Conservation (phyloP, 2,329 filamentous ascomycete genomes). For the Hypoxylon sp. region DNA sequence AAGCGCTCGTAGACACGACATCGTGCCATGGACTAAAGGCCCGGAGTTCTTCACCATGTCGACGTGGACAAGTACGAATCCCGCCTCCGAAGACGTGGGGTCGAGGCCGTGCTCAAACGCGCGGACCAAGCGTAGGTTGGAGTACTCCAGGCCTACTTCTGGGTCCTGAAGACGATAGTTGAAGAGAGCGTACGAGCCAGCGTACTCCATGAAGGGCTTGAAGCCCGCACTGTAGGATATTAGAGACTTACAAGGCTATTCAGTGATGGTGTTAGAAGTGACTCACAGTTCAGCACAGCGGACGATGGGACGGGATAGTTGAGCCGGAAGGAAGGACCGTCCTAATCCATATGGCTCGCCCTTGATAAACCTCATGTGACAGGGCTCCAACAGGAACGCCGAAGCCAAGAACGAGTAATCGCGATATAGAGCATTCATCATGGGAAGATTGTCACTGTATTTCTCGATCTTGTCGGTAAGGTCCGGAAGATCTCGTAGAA, state of each 20-base stretch:
- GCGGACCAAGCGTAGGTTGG: slow-evolving; percentile 82
- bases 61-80: slow-evolving; percentile 94
- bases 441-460: slow-evolving; percentile 75
- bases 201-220: slow-evolving; percentile 92
- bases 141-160: slow-evolving; percentile 64
- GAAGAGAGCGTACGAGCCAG: slow-evolving; percentile 72
- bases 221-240: slow-evolving; percentile 67
- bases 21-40: slow-evolving; percentile 75
- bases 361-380: slow-evolving; percentile 76
- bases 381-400: slow-evolving; percentile 90
- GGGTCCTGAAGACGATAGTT: slow-evolving; percentile 71
- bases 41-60: slow-evolving; percentile 93
- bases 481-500: slow-evolving; percentile 78
- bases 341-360: slow-evolving; percentile 82
- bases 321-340: slow-evolving; percentile 74
- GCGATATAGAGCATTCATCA: slow-evolving; percentile 86
- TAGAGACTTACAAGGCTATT: slow-evolving; percentile 2
- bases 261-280: no score
- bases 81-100: slow-evolving; percentile 86
- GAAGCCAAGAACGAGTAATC: slow-evolving; percentile 93
- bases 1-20: slow-evolving; percentile 65
- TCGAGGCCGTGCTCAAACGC: slow-evolving; percentile 92
- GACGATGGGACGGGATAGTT: slow-evolving; percentile 82
- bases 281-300: slow-evolving; percentile 86
- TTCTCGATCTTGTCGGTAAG: slow-evolving; percentile 77